Evolutionary conservation across 2,329 filamentous ascomycete genomes (phyloP), one percentile per base, ranked within the genome.

Genomic region (Neoarthrinium moseri): DNA sequence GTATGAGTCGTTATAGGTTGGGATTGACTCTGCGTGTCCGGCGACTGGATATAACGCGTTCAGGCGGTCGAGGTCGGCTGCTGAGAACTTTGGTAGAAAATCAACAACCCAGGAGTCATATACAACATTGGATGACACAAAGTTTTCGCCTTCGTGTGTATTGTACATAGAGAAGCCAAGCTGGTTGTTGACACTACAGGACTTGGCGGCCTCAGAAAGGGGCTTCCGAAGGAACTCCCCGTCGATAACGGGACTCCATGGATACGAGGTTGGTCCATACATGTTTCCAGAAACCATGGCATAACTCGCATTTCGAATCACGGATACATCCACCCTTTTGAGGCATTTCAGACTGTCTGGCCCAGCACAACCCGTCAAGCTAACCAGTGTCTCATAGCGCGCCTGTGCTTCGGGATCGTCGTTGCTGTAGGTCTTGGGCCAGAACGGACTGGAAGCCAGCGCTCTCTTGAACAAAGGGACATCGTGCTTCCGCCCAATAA

Each of bases 241-340:
- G 53, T 84, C 81, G 47, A 84, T 73, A 7, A 84, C 78, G 1
- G 81, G 81, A 0, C 74, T 77, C 78, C 79, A 84, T 0, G 74
- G 79, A 56, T 77, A 84, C 1, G 73, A 76, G 17, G 70, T 75
- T 1, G 79, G 79, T 12, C 67, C 78, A 58, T 79, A 82, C 15
- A 70, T 73, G 54, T 78, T 70, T 43, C 66, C 71, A 2, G 60
- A 67, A 15, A 71, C 69, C 17, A 84, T 69, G 15, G 59, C 55
- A 15, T 81, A 60, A 29, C 69, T 74, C 3, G 78, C 79, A n/a
- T 74, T 67, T 4, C 78, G 66, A 17, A 84, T 65, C 1, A 58
- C 62, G 56, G 82, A 77, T 23, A 80, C 65, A 56, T 81, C 75
- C 2, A 70, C 68, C 1, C 48, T 56, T 56, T 83, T 83, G 37